Evolutionary conservation across 805 yeast genomes (phyloP), one percentile per base, ranked within the genome.

Genomic region (Teunomyces kruisii): DNA sequence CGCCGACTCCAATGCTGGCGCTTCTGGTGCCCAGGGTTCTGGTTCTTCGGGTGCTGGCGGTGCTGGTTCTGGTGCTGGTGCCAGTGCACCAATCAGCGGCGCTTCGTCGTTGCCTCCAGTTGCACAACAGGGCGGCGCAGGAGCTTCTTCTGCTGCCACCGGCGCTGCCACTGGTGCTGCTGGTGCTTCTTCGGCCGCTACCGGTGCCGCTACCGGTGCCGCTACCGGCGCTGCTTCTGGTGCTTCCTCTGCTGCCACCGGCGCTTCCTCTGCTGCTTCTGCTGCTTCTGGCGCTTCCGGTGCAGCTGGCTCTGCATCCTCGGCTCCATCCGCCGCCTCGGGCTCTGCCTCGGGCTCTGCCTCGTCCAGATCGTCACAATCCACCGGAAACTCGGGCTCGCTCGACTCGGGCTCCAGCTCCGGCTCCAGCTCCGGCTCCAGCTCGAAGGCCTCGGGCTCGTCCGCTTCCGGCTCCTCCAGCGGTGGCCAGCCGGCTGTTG

Each of bases 261-360:
- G 32, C 6, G 13, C 38, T 15, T 19, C 59, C 44, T n/a, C 58
- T 50, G 31, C 46, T n/a, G 40, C 45, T 16, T n/a, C 52, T 32
- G 42, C 44, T 30, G 40, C 48, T 35, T 28, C 28, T 46, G 39
- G 29, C 41, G 53, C 30, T 45, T 50, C 37, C 49, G 48, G 39
- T 43, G 46, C 48, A 16, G 40, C 47, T 15, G 26, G 29, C 31
- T 35, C 47, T 30, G 44, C 29, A 14, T 24, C 31, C 19, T 28
- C 47, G 8, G 22, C 40, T 32, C 29, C 40, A 8, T 14, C 43
- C 24, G 17, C 42, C 16, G 40, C 46, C 15, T 31, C 43, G 32
- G 45, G 43, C 15, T 39, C 48, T n/a, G 40, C 31, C 15, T 12
- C 40, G 2, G 9, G 42, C 13, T 19, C 24, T 9, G 17, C 15